These are phyloP conservation scores for Globisporangium yorkense DNA, from an alignment of 352 stramenopile species.

Conservation along the genomic window DNA sequence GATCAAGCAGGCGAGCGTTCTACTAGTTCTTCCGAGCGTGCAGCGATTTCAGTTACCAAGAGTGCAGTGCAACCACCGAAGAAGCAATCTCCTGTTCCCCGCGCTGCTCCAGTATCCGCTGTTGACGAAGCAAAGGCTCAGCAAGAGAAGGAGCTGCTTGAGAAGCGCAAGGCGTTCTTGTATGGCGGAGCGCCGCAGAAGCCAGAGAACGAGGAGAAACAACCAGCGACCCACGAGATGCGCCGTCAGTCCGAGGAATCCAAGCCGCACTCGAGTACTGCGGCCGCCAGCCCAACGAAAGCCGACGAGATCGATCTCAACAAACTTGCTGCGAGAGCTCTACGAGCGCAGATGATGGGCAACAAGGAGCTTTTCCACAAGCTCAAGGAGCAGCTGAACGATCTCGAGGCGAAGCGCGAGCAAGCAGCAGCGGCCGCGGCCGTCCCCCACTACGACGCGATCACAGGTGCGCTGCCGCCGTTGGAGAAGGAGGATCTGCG, in stretches of 20 bases:
- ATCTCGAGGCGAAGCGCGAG: conserved; percentile 62
- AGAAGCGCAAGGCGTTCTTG: conserved; percentile 54
- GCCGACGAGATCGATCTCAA: conserved; percentile 51
- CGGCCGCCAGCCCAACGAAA: conserved; percentile 5
- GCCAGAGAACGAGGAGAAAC: no score
- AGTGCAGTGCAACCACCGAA: background rate
- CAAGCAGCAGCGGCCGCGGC: conserved; percentile 27
- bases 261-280: background rate
- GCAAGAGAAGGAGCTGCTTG: conserved; percentile 32
- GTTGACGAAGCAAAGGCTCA: conserved; percentile 24
- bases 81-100: conserved; percentile 7
- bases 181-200: conserved; percentile 25
- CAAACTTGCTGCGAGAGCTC: conserved; percentile 68
- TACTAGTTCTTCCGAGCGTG: background rate
- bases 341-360: conserved; percentile 81
- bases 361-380: conserved; percentile 68
- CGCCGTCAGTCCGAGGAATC: background rate
- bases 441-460: conserved; percentile 57
- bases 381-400: conserved; percentile 74
- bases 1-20: background rate
- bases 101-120: background rate
- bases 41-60: background rate
- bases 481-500: conserved; percentile 67
- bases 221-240: background rate
- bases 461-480: conserved; percentile 49